Evolutionary conservation across 495 filamentous ascomycete species (phyloP), one percentile per base, ranked within the genome.

Genomic region (Aspergillus asperescens): DNA sequence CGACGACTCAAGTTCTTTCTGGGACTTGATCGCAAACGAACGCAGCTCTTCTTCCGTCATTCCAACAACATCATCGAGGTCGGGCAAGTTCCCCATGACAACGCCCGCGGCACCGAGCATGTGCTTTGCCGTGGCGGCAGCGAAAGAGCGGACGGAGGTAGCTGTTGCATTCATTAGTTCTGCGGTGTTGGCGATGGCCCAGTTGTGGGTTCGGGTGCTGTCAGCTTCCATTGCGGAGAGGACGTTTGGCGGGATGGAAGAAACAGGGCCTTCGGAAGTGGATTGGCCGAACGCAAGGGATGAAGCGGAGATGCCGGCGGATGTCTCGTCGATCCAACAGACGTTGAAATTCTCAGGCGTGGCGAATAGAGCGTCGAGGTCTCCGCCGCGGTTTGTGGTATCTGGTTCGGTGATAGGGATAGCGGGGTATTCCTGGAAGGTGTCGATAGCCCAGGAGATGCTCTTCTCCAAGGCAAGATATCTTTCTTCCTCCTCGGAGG

Each of bases 401-500:
- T 73, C 71, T 8, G 69, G 67, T 13, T 71, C 69, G 10, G 68
- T 62, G 29, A 65, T 56, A 8, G 59, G 48, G 7, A 48, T 52
- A 9, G 55, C 44, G 13, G 66, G 62, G 40, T 69, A 66, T 47
- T 67, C 66, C 39, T 64, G 57, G 54, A 65, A 66, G 0, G 59
- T 52, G 48, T 71, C 68, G 1, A 61, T 29, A 5, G 57, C 32
- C 20, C 54, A 56, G 16, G 75, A 70, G 41, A 86, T 70, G 43
- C 69, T 75, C 52, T 80, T 76, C 66, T 95, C 88, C 0, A 95
- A 76, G 46, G 81, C 75, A 12, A 96, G 70, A 52, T 88, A 92
- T 7, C 84, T 79, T 19, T 86, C 76, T 54, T 95, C 89, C 61
- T 94, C 87, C 24, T 87, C 85, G 12, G 76, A 62, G 9, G 79